Evolutionary conservation across 345 rosid genomes (phyloP).

Genomic region (Lepidium sativum): DNA sequence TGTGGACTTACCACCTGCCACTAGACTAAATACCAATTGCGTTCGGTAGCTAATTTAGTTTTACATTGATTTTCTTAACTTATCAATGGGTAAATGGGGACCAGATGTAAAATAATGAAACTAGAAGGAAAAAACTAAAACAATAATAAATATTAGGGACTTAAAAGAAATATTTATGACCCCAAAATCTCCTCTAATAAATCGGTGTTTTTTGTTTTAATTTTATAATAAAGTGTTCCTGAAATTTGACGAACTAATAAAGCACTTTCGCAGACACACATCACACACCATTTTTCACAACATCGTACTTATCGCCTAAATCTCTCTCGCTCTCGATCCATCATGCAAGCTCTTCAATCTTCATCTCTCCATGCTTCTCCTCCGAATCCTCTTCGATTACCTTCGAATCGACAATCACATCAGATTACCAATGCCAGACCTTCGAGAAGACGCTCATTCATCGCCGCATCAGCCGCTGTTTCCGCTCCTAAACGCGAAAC

Average conservation of each 20-base stretch:
- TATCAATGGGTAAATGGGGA: too few relatives aligned
- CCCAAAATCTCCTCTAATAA: neutral
- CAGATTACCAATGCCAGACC: constrained; percentile 29
- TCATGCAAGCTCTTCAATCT: constrained; percentile 71
- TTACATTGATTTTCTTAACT: too few relatives aligned
- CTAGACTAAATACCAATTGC: too few relatives aligned
- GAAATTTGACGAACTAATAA: constrained; percentile 6
- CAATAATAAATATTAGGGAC: neutral
- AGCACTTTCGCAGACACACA: constrained; percentile 9
- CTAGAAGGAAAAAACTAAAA: too few relatives aligned
- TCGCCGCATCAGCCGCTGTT: constrained; percentile 41
- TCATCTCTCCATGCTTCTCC: constrained; percentile 55
- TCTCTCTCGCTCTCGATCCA: constrained; percentile 6
- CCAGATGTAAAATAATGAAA: too few relatives aligned
- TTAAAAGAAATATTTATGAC: neutral
- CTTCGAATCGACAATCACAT: constrained; percentile 24
- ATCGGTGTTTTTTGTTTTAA: neutral
- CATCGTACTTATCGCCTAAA: constrained; percentile 29
- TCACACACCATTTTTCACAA: constrained; percentile 22
- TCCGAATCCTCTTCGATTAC: constrained; percentile 35
- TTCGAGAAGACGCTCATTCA: constrained; percentile 32
- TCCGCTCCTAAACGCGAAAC: constrained; percentile 87
- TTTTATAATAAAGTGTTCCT: neutral
- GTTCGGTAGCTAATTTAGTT: too few relatives aligned
- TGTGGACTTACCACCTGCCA: too few relatives aligned